These are phyloP conservation scores for Plasmopara muralis DNA, from an alignment of 352 stramenopile genomes.

Conservation along the genomic window DNA sequence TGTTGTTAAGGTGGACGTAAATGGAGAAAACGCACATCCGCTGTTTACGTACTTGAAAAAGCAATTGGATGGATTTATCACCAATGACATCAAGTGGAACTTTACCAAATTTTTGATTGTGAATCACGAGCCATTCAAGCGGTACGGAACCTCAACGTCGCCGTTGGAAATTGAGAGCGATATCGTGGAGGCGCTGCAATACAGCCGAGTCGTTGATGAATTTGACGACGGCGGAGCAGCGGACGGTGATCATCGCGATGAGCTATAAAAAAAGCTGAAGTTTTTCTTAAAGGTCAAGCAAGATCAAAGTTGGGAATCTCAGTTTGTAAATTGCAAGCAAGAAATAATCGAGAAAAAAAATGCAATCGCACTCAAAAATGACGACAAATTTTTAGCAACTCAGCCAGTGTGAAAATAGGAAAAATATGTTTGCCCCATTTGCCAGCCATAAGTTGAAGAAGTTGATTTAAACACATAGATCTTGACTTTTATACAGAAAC, in stretches of 20 bases:
- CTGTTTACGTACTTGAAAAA: constrained; percentile 90
- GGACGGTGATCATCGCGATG: constrained; percentile 26
- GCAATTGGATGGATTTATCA: constrained; percentile 52
- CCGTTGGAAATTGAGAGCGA: constrained; percentile 57
- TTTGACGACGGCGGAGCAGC: constrained; percentile 25
- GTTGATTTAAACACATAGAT: no score
- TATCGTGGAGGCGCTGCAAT: constrained; percentile 45
- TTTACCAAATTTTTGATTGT: constrained; percentile 86
- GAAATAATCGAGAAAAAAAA: no score
- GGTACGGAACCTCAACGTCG: constrained; percentile 63
- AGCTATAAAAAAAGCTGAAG: constrained; percentile 10
- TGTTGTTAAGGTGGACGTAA: constrained; percentile 87
- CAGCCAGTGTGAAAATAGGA: no score
- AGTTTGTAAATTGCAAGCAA: no score
- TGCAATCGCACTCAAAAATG: no score
- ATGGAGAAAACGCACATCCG: constrained; percentile 76
- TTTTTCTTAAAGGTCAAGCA: no score
- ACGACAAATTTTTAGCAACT: no score
- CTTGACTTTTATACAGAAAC: no score
- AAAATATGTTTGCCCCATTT: no score
- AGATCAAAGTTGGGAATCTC: no score
- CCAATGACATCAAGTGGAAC: constrained; percentile 84
- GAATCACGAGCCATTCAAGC: constrained; percentile 59
- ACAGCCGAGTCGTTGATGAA: constrained; percentile 19
- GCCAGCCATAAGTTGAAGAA: no score